Conservation (phyloP, 257 asterid genomes). For the Echites panduratus region DNA sequence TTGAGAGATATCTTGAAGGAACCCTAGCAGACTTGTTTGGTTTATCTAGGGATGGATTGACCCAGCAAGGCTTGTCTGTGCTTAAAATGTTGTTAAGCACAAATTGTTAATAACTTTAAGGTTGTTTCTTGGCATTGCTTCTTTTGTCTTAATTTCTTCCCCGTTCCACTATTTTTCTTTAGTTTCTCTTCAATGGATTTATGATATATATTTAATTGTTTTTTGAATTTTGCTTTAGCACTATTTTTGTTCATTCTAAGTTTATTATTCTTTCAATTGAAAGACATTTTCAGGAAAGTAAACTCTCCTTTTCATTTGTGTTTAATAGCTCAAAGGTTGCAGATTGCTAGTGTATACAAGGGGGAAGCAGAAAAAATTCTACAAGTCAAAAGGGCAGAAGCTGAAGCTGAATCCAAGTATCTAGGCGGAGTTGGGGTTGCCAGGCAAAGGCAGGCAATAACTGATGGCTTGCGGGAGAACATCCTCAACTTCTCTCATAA, state of each 20-base stretch:
- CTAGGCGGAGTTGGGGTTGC: conserved; percentile 99
- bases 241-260: not conserved
- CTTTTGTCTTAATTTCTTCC: not conserved
- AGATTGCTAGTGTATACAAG: conserved; percentile 91
- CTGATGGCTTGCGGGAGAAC: conserved; percentile 91
- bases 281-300: not conserved
- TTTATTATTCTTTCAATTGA: not conserved
- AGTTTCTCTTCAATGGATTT: not conserved
- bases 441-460: conserved; percentile 98
- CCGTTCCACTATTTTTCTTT: not conserved
- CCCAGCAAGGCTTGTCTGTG: not conserved
- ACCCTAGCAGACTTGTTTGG: not conserved
- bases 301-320: not conserved
- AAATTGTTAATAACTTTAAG: not conserved
- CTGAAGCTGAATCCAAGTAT: conserved; percentile 94
- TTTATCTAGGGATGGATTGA: not conserved
- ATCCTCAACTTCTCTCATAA: conserved; percentile 85
- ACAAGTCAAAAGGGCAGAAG: conserved; percentile 87
- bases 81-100: not conserved
- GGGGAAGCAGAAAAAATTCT: conserved; percentile 96
- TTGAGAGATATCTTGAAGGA: not conserved
- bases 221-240: not conserved
- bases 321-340: conserved; percentile 87
- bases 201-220: not conserved
- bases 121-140: not conserved